Base-by-base conservation (phyloP, 768 basidiomycete species). In the Hirschioporus abietinus region DNA sequence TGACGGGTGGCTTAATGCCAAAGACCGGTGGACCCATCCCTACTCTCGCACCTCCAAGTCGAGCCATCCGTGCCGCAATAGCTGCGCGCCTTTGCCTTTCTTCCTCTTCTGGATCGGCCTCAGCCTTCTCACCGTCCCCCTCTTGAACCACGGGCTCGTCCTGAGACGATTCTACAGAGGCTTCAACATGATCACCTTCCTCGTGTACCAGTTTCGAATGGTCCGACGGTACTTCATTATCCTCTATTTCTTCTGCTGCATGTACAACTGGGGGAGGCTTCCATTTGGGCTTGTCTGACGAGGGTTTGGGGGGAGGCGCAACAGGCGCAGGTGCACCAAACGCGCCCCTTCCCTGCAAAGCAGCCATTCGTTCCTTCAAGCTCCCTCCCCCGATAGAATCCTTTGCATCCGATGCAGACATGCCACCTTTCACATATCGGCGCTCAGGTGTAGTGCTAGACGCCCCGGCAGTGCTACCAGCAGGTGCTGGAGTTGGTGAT, bases 331-430 rank as follows among this genome's bases (percentile, higher is more conserved):
- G 73, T 1, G 79, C 83, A 18, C 92, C 92, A 72, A 96, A 93
- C 10, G 81, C 93, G 18, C 92, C 91, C 60, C 83, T 88, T 8
- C 91, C 93, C 74, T 95, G 92, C 42, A 98, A 79, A 1, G 95
- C 94, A 34, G 95, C 95, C 95, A 99, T 97, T 42, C 96, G 87
- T 67, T 97, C 96, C 79, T 89, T 95, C 70, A 99, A 78, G 66
- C 92, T 93, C 5, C 86, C 90, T 1, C 85, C 90, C 6, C 84
- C 85, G 76, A 96, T 96, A 72, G 90, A 91, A 72, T 89, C 91
- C 75, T 91, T 88, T 24, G 95, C 95, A 80, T 98, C 96, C 30
- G 86, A 86, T 5, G 92, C 92, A 25, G 87, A 89, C 91, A 93
- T 91, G 0, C 85, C 83, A 3, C 79, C 78, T 20, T 52, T 52